Evolutionary conservation across 164 flowering plant species (phyloP), one percentile per base, ranked within the genome.

Genomic region (Protea cynaroides): DNA sequence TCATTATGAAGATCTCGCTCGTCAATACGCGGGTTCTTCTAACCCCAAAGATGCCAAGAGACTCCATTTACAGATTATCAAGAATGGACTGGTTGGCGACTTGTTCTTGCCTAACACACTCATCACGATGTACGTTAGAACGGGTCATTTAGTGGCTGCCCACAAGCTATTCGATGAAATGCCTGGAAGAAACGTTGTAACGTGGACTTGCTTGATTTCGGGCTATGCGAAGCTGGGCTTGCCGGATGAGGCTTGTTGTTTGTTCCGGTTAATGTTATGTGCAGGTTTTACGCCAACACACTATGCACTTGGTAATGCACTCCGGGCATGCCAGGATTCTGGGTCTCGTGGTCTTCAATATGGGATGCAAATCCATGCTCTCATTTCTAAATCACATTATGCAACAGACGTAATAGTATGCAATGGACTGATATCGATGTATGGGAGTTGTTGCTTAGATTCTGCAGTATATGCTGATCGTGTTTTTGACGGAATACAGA

Each of bases 161-260:
- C 73, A 59, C 4, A 69, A 72, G 51, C 7, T 88, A 87, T 88
- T 92, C 58, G 92, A 77, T 66, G 90, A 83, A 84, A 86, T 92
- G 86, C 77, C 83, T 5, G 69, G 74, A 0, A 90, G 71, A 63
- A 88, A 88, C 71, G 49, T 65, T 7, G 92, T 88, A 40, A 72
- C 90, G 1, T 92, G 96, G 98, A 76, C 88, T 40, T 85, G 86
- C 61, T 71, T 92, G 79, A 79, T 92, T 59, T 81, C 95, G 2
- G 98, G 95, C 14, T 82, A 81, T 69, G 67, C 75, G 15, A 78
- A 72, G 34, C 79, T 77, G 66, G 76, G 74, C 14, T 71, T 74
- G 80, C 77, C 80, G 23, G 44, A 70, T 22, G 81, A 80, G 60
- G 93, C 96, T 0, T 83, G 81, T 62, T 57, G 1, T 47, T 69